Evolutionary conservation across 2,329 filamentous ascomycete genomes (phyloP), one percentile per base, ranked within the genome.

Genomic region (Pochonia chlamydosporia): DNA sequence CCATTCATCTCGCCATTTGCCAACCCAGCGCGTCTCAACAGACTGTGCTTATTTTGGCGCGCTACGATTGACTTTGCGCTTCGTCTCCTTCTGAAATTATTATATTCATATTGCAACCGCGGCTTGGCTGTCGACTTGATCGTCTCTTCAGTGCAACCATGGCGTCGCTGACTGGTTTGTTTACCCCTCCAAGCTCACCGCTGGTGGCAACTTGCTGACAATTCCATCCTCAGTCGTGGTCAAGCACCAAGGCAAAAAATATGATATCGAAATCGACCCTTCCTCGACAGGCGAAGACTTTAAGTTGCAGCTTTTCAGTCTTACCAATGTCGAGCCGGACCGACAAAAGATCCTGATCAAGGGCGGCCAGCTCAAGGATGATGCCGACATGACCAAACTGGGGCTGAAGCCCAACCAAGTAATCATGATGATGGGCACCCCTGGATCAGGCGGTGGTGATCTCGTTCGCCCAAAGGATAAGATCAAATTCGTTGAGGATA

Each of bases 381-480:
- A 97, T 62, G 88, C 89, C 49, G 84, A 89, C 50, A 82, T 99
- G 66, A 82, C 83, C 55, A 87, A 85, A 59, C 78, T 97, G 51
- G 85, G 85, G 59, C 82, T 95, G 59, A 97, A 96, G 75, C 74
- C 87, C 28, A 87, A 87, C 48, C 89, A 95, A 66, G 79, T 75
- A 20, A 87, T 99, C 65, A 95, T 96, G 84, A 95, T 99, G 87
- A 89, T 99, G 79, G 95, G 95, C 31, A 93, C 89, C 3, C 87
- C 92, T 4, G 83, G 86, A 18, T 82, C 80, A 13, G 82, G 79
- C 43, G 77, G 76, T 36, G 72, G 68, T 28, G 75, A 69, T 18
- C 74, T 87, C 25, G 74, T 84, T 50, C 82, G 85, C 44, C 93
- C 93, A 26, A 87, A 85, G 62, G 85, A 95, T 61, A 77, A 80